Evolutionary conservation across 805 yeast genomes (phyloP).

Genomic region (Cyberlindnera mississippiensis): DNA sequence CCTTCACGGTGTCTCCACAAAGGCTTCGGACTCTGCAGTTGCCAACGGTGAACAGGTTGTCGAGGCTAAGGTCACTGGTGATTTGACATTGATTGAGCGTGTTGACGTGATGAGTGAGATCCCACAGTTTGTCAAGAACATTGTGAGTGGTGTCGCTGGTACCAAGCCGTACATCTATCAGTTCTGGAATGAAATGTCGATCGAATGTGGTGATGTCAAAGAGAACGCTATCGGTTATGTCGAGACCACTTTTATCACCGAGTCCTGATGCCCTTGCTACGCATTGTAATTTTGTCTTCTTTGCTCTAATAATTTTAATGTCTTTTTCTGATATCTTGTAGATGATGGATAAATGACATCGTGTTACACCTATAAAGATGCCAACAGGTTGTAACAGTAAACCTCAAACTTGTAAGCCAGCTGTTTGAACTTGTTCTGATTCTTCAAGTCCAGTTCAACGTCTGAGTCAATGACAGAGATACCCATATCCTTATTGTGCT

Average conservation of each 20-base stretch:
- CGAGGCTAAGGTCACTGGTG: conserved; percentile 54
- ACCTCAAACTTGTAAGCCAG: conserved; percentile 30
- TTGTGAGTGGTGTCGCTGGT: conserved; percentile 93
- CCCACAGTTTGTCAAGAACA: conserved; percentile 88
- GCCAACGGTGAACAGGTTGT: conserved; percentile 34
- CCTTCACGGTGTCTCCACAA: conserved; percentile 46
- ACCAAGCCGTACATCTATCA: conserved; percentile 97
- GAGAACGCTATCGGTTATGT: conserved; percentile 68
- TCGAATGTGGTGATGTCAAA: conserved; percentile 38
- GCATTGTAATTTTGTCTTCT: too few species aligned
- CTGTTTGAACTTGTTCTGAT: conserved; percentile 26
- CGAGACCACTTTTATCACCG: conserved; percentile 77
- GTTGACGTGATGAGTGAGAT: conserved; percentile 98
- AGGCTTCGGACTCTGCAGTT: conserved; percentile 40
- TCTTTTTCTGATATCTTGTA: background rate
- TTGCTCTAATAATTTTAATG: background rate
- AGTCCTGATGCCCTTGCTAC: conserved; percentile 12
- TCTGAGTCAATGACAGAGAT: conserved; percentile 31
- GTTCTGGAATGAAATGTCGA: conserved; percentile 61
- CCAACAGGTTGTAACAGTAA: conserved; percentile 28
- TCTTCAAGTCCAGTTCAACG: conserved; percentile 34
- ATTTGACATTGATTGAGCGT: conserved; percentile 71
- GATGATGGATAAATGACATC: too few species aligned
- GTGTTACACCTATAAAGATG: background rate
- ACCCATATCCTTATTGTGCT: conserved; percentile 40